Conservation (phyloP, 2,329 filamentous ascomycete genomes). For the Claviceps sp. region DNA sequence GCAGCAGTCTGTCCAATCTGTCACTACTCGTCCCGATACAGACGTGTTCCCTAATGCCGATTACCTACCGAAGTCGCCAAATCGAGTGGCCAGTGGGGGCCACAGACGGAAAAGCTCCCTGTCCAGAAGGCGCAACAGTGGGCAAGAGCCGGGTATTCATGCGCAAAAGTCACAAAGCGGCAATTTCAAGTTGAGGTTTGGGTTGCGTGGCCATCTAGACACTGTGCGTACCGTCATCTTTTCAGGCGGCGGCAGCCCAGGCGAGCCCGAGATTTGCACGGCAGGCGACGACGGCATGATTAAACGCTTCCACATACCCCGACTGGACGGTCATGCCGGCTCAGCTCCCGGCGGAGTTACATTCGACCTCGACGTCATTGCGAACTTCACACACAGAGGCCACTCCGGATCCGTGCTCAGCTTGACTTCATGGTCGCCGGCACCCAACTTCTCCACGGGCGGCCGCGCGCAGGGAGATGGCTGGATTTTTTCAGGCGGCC, state of each 20-base stretch:
- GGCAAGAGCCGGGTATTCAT: constrained; percentile 46
- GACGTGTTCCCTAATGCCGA: constrained; percentile 79
- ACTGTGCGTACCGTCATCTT: constrained; percentile 93
- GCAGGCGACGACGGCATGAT: constrained; percentile 90
- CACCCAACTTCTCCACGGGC: constrained; percentile 78
- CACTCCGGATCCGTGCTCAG: constrained; percentile 84
- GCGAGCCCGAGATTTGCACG: constrained; percentile 93
- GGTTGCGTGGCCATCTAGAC: constrained; percentile 81
- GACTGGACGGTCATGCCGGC: constrained; percentile 46
- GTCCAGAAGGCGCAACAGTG: constrained; percentile 55
- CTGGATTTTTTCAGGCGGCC: constrained; percentile 96
- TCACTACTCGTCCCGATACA: constrained; percentile 60
- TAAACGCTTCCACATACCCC: constrained; percentile 92
- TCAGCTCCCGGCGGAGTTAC: constrained; percentile 33
- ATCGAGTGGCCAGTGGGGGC: constrained; percentile 45
- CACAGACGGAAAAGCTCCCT: constrained; percentile 74
- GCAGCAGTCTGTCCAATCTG: constrained; percentile 24
- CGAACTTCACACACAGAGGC: constrained; percentile 90
- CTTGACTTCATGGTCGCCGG: constrained; percentile 73
- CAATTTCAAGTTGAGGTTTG: constrained; percentile 87
- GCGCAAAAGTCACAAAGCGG: constrained; percentile 52
- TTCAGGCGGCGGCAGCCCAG: constrained; percentile 87
- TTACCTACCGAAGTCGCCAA: constrained; percentile 68
- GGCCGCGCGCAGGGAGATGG: constrained; percentile 82
- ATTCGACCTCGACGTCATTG: constrained; percentile 78